A percentile compares a stretch with the other conserved stretches of the same genome.
These are phyloP conservation scores for Tulasnella sp. DNA, from an alignment of 768 basidiomycete genomes.

Conservation along the genomic window DNA sequence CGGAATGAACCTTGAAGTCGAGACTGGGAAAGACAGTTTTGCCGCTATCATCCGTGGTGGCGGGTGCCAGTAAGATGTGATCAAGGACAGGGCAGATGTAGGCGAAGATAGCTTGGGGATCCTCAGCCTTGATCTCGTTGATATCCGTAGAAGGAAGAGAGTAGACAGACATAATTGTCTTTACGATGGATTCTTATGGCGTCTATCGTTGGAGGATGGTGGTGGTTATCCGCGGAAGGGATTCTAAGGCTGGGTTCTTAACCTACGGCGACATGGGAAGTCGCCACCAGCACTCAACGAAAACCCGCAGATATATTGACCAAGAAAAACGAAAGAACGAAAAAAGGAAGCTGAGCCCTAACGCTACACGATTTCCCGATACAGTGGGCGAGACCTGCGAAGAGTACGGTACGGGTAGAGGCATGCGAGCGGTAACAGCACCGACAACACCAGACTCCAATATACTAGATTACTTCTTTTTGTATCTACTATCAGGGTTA, in stretches of 20 bases:
- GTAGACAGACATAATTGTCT: not conserved
- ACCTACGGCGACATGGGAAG: no score
- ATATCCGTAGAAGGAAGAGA: not conserved
- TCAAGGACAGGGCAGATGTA: conserved; percentile 3
- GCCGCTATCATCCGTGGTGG: not conserved
- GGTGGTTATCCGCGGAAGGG: no score
- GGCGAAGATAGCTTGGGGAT: not conserved
- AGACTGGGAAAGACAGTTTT: not conserved
- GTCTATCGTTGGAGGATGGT: not conserved
- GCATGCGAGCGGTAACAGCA: conserved; percentile 1
- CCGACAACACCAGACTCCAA: no score
- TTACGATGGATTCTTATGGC: not conserved
- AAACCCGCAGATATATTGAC: no score
- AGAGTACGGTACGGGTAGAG: not conserved
- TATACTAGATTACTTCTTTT: not conserved
- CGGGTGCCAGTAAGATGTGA: not conserved
- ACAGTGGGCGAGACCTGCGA: no score
- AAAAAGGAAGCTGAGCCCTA: no score
- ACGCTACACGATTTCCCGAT: no score
- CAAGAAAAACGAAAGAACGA: no score
- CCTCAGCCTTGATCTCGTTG: not conserved
- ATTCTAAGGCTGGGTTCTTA: no score
- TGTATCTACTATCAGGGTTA: conserved; percentile 12
- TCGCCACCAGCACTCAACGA: no score
- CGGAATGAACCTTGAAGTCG: not conserved